Percentiles rank a stretch among this genome's conserved stretches.
These are phyloP conservation scores for Solanum medicagineum DNA, from an alignment of 257 asterid genomes.

Conservation along the genomic window DNA sequence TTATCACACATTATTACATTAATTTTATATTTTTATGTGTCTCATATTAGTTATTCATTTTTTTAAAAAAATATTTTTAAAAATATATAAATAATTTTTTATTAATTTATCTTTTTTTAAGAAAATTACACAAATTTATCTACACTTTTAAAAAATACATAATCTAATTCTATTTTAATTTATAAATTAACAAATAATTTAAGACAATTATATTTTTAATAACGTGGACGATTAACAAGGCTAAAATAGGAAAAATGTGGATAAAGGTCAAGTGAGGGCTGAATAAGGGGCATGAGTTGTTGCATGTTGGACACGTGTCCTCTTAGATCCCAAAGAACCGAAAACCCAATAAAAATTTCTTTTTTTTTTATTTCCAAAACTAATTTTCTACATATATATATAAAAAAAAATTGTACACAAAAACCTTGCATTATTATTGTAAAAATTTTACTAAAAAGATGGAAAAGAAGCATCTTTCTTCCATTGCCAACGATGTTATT, in stretches of 20 bases:
- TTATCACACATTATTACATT: neutral
- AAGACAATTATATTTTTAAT: neutral
- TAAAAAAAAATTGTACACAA: neutral
- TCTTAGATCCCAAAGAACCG: neutral
- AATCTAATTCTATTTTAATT: too few species aligned
- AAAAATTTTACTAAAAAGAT: neutral
- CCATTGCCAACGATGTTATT: conserved; percentile 53
- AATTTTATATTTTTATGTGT: too few species aligned
- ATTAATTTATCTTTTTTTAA: too few species aligned
- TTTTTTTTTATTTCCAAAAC: neutral
- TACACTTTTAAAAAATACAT: too few species aligned
- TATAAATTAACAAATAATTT: too few species aligned
- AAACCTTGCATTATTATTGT: neutral
- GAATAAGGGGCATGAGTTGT: neutral
- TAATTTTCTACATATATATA: neutral
- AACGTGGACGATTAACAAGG: neutral
- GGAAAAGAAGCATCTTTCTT: conserved; percentile 73
- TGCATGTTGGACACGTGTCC: neutral
- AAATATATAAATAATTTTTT: too few species aligned
- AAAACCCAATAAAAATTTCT: neutral
- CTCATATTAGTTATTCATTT: too few species aligned
- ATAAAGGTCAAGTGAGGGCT: neutral
- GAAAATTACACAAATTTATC: too few species aligned
- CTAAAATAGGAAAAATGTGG: neutral
- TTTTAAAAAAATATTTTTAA: too few species aligned